Conservation (phyloP, 2,329 filamentous ascomycete species). For the Microascus cirrosus region DNA sequence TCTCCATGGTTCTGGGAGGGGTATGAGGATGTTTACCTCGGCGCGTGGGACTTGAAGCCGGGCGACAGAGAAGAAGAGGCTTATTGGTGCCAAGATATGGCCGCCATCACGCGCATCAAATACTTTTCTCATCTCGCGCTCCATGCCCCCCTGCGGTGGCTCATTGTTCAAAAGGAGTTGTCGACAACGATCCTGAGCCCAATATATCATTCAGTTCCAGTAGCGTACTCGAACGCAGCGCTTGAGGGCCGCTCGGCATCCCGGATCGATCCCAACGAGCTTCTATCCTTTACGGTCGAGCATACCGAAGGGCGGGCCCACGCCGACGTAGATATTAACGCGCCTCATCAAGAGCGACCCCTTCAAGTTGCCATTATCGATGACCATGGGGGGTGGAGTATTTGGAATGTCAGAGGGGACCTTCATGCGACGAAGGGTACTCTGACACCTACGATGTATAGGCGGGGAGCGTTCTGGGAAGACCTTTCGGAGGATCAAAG, state of each 20-base stretch:
- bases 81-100: slow-evolving; percentile 41
- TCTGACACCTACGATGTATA: neutral
- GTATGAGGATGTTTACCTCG: slow-evolving; percentile 31
- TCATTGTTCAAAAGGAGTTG: slow-evolving; percentile 40
- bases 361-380: slow-evolving; percentile 58
- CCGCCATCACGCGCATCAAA: slow-evolving; percentile 39
- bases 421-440: neutral
- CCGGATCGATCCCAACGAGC: slow-evolving; percentile 41
- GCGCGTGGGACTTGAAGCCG: slow-evolving; percentile 29
- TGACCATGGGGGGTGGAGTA: slow-evolving; percentile 51
- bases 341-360: slow-evolving; percentile 30
- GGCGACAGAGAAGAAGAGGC: slow-evolving; percentile 32
- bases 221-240: slow-evolving; percentile 9
- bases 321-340: slow-evolving; percentile 55
- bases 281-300: slow-evolving; percentile 38
- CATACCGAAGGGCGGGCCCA: slow-evolving; percentile 45
- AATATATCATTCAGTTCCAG: slow-evolving; percentile 29
- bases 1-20: slow-evolving; percentile 44
- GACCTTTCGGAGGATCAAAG: neutral
- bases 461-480: neutral
- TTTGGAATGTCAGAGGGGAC: slow-evolving; percentile 39
- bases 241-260: slow-evolving; percentile 24
- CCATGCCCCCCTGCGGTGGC: slow-evolving; percentile 31
- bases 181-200: slow-evolving; percentile 42
- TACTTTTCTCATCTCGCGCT: slow-evolving; percentile 27